Base-by-base conservation (phyloP, 2,329 filamentous ascomycete genomes). In the Aschersonia sp. region DNA sequence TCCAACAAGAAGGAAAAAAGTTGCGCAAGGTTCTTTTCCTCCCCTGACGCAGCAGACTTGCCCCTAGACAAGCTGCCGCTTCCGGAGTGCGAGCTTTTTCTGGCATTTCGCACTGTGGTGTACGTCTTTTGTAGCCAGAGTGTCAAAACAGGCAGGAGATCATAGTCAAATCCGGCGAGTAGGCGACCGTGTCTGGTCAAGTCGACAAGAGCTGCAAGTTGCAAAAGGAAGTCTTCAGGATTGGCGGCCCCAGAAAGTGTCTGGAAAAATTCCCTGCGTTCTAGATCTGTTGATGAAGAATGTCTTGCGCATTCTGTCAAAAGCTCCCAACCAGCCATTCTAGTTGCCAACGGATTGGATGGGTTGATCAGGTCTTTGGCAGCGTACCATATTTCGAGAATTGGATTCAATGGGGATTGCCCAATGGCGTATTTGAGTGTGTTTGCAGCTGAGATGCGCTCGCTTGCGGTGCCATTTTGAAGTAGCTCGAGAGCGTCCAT, bases 1-100 rank as follows among this genome's bases (percentile, higher is more conserved):
- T 85, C 78, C 49, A 75, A 72, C 47, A 83, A 70, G 53, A 81
- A 84, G 10, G 68, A 63, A 57, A 87, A 87, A 2, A 87, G 63
- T 44, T 76, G 72, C 2, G 73, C 66, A 47, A 88, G 68, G 55
- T 78, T 80, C 53, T 73, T 72, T 51, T 83, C 79, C 56, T 81
- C 78, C 31, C 67, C 70, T 4, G 66, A 65, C 5, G 59, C 60
- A 29, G 65, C 60, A 6, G 61, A 58, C 52, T 57, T 61, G 35
- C 50, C 57, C 61, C 58, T 73, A 65, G 52, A 51, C 6, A 63
- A 56, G 41, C 55, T 56, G 51, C 60, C 69, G 52, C 60, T 69
- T 6, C 57, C 52, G 5, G 55, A 50, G 39, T 67, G 65, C 5
- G 66, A 63, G 10, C 66, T 69, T 48, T 70, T 75, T 48, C 78